Percentiles rank a stretch among this genome's conserved stretches.
Conservation (phyloP, 2,329 filamentous ascomycete species). For the Xylaria sp. region DNA sequence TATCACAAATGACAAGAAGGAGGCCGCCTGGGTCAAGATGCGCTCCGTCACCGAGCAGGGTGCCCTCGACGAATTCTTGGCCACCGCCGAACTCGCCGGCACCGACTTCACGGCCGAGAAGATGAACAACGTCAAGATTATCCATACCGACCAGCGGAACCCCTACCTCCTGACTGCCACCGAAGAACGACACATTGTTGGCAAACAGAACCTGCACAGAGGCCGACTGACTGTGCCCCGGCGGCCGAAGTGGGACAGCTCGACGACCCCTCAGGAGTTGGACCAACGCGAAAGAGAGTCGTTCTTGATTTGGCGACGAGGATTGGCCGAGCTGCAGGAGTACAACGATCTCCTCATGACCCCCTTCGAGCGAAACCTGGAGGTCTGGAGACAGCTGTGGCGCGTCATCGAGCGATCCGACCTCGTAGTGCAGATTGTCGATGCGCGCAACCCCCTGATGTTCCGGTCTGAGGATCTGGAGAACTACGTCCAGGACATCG, state of each 20-base stretch:
- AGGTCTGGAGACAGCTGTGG: conserved; percentile 98
- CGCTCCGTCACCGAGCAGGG: conserved; percentile 96
- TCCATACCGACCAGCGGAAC: conserved; percentile 93
- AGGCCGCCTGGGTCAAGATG: conserved; percentile 98
- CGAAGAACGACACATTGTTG: conserved; percentile 72
- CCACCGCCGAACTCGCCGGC: conserved; percentile 91
- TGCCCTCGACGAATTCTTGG: conserved; percentile 92
- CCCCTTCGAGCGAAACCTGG: conserved; percentile 92
- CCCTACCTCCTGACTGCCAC: conserved; percentile 81
- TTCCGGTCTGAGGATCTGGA: conserved; percentile 95
- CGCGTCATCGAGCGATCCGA: conserved; percentile 96
- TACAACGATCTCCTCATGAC: conserved; percentile 94
- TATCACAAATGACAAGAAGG: conserved; percentile 82
- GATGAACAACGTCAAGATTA: conserved; percentile 98
- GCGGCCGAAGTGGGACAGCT: conserved; percentile 80
- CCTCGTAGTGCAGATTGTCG: conserved; percentile 94
- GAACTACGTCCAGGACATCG: conserved; percentile 87
- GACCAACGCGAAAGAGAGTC: conserved; percentile 73
- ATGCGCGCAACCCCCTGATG: conserved; percentile 87
- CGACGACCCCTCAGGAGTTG: conserved; percentile 76
- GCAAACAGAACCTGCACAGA: conserved; percentile 79
- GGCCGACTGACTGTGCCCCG: conserved; percentile 79
- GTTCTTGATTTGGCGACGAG: conserved; percentile 82
- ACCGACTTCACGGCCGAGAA: conserved; percentile 99
- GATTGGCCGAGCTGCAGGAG: conserved; percentile 87